Evolutionary conservation across 805 yeast genomes (phyloP).

Genomic region (Lipomyces mesembrius): DNA sequence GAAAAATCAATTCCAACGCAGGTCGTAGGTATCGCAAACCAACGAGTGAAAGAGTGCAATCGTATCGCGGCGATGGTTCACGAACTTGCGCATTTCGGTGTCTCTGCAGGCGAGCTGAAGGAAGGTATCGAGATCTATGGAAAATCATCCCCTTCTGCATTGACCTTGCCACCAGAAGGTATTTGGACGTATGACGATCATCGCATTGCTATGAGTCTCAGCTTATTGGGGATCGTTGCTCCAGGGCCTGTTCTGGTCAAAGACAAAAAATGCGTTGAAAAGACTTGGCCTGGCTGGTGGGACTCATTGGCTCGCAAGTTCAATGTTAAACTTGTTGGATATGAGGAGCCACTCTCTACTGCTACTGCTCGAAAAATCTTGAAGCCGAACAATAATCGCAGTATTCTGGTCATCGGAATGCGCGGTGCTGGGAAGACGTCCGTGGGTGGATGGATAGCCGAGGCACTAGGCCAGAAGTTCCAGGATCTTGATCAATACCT

Average conservation of each 20-base stretch:
- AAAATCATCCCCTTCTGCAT: slow-evolving; percentile 46
- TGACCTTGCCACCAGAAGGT: slow-evolving; percentile 67
- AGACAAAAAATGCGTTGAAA: slow-evolving; percentile 91
- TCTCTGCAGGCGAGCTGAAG: slow-evolving; percentile 76
- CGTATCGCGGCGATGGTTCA: slow-evolving; percentile 93
- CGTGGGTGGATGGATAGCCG: slow-evolving; percentile 77
- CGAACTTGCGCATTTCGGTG: slow-evolving; percentile 90
- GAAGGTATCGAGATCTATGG: slow-evolving; percentile 94
- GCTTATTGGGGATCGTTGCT: slow-evolving; percentile 78
- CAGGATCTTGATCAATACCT: slow-evolving; percentile 78
- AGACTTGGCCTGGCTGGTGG: slow-evolving; percentile 99
- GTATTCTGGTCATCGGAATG: slow-evolving; percentile 72
- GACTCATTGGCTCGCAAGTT: slow-evolving; percentile 77
- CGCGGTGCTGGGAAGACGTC: slow-evolving; percentile 97
- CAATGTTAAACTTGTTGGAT: slow-evolving; percentile 70
- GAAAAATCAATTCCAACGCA: slow-evolving; percentile 60
- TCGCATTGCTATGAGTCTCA: slow-evolving; percentile 97
- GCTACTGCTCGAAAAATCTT: slow-evolving; percentile 15
- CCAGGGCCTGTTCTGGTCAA: slow-evolving; percentile 67
- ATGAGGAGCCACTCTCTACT: slow-evolving; percentile 35
- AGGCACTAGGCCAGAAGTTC: slow-evolving; percentile 65
- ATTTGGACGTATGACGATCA: slow-evolving; percentile 90
- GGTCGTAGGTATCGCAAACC: slow-evolving; percentile 95
- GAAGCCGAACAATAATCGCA: slow-evolving; percentile 33
- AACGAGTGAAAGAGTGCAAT: slow-evolving; percentile 96